These are phyloP conservation scores for Starmera quercuum DNA, from an alignment of 805 yeast species.

Conservation along the genomic window DNA sequence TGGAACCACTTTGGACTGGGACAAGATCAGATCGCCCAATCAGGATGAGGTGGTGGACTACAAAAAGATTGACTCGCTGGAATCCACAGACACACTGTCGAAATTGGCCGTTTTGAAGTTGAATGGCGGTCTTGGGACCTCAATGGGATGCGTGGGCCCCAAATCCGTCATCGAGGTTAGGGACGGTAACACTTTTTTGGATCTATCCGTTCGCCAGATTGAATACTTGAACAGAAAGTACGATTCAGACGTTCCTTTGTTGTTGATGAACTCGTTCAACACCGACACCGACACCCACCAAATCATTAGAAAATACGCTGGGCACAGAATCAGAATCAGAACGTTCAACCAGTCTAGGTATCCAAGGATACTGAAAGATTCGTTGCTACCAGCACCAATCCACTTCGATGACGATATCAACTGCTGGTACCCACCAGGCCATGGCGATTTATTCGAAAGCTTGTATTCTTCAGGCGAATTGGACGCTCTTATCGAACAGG, in stretches of 20 bases:
- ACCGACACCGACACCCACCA: constrained; percentile 94
- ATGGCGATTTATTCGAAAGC: constrained; percentile 94
- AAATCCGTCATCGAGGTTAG: constrained; percentile 97
- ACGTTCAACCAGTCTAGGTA: constrained; percentile 97
- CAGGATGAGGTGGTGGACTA: constrained; percentile 86
- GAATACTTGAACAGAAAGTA: constrained; percentile 87
- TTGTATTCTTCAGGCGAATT: constrained; percentile 85
- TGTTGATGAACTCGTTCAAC: constrained; percentile 97
- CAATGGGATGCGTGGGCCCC: constrained; percentile 99
- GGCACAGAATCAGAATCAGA: constrained; percentile 89
- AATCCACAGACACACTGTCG: constrained; percentile 39
- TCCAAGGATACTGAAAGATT: constrained; percentile 93
- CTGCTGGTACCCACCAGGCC: constrained; percentile 99
- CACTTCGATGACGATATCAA: constrained; percentile 64
- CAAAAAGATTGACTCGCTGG: constrained; percentile 35
- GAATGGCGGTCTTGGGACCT: constrained; percentile 98
- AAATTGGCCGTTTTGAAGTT: constrained; percentile 93
- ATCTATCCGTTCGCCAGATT: constrained; percentile 92
- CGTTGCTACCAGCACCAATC: constrained; percentile 92
- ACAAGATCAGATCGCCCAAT: constrained; percentile 85
- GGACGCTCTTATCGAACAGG: constrained; percentile 82
- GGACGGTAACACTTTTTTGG: constrained; percentile 96
- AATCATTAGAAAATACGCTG: constrained; percentile 92
- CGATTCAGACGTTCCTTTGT: constrained; percentile 90
- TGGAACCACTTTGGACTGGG: constrained; percentile 87